Evolutionary conservation across 768 basidiomycete genomes (phyloP), one percentile per base, ranked within the genome.

Genomic region (Pilatotrama ljubarskyi): DNA sequence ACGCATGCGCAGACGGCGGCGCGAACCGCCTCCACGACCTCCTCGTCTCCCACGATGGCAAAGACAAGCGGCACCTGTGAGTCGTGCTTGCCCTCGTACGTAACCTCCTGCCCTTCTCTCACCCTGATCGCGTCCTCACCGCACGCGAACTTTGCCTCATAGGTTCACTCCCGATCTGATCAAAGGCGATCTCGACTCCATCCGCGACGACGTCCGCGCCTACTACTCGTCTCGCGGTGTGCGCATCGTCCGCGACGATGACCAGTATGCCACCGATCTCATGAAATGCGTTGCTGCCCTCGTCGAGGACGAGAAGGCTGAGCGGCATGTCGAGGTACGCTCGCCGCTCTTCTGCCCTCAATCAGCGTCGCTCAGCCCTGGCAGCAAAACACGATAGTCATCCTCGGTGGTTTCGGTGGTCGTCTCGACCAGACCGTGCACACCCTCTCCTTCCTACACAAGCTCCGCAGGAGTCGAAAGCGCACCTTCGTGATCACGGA

Each of bases 351-450:
- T 18, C 32, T 24, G 22, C 5, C 1, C 35, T 10, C 20, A 15
- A 15, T 14, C 40, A 0, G n/a, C 8, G 15, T 10, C n/a, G 29
- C 36, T 42, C 20, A 42, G 48, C 70, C 68, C 74, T 85, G 20
- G 36, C 46, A 72, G 69, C 75, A 86, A 78, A 84, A 86, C 64
- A 84, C 88, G 49, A 78, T 91, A 22, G 74, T 98, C 47, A 73
- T 99, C 32, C 81, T 96, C 1, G 95, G 97, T 5, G 95, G 97
- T 0, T 77, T 99, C 2, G 82, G 90, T 5, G 97, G 97, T 0
- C 85, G 97, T 25, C 78, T 99, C 3, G 97, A 99, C 72, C 97
- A 99, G 68, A 97, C 95, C 0, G 78, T 95, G 4, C 95, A 97
- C 68, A 88, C 92, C 0, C 80, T 99, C 11, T 91, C 94, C 2